Percentiles rank a stretch among this genome's conserved stretches.
phyloP scores from a whole-genome alignment of 495 filamentous ascomycete species.

The Astrocystis sublimbata region DNA sequence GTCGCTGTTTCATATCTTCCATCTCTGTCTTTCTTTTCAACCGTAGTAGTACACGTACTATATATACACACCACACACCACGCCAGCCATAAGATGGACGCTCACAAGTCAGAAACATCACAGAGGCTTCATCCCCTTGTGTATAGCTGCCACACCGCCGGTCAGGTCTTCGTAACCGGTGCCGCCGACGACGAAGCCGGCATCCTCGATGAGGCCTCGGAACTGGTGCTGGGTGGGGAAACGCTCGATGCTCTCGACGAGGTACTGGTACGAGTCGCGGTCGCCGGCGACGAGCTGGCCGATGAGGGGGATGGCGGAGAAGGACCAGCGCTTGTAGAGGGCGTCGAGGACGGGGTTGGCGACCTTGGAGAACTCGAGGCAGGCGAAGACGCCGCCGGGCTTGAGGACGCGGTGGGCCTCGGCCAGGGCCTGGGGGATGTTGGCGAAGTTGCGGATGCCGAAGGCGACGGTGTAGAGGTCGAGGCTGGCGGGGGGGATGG shows the following conservation, averaged over 20 bases:
- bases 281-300: conserved; percentile 94
- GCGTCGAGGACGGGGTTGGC: conserved; percentile 71
- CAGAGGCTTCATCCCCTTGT: conserved; percentile 91
- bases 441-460: conserved; percentile 93
- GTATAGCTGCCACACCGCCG: conserved; percentile 89
- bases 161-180: conserved; percentile 85
- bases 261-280: conserved; percentile 94
- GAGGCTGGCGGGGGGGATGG: conserved; percentile 50
- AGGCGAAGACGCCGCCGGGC: conserved; percentile 94
- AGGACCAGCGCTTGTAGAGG: conserved; percentile 96
- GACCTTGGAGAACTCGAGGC: conserved; percentile 92
- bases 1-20: too few relatives aligned
- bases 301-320: conserved; percentile 89
- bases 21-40: too few relatives aligned
- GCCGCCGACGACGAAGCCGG: conserved; percentile 83
- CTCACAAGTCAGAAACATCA: conserved; percentile 3
- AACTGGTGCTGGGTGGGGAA: conserved; percentile 88
- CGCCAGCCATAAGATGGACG: too few relatives aligned
- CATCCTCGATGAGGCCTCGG: conserved; percentile 80
- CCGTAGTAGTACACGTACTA: too few relatives aligned
- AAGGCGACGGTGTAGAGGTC: conserved; percentile 98
- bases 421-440: conserved; percentile 74
- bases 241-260: conserved; percentile 95
- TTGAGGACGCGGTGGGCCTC: conserved; percentile 88
- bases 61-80: too few relatives aligned